These are phyloP conservation scores for Serendipita sp. DNA, from an alignment of 768 basidiomycete species.

Conservation along the genomic window DNA sequence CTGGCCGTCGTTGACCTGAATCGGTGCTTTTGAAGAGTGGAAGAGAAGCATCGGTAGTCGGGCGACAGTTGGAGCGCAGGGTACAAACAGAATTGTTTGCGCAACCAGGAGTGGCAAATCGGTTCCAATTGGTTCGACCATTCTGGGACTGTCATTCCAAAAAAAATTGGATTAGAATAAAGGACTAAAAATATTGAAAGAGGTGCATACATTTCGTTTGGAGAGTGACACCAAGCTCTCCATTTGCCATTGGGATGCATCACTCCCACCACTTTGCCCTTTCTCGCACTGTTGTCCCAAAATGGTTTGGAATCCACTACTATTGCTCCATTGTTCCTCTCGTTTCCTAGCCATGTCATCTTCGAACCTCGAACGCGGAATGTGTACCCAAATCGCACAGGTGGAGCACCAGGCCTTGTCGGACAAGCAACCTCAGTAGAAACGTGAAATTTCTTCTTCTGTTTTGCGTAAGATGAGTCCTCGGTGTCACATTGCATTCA, in stretches of 20 bases:
- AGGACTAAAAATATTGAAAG: background rate
- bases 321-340: background rate
- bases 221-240: background rate
- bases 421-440: no score
- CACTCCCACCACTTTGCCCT: no score
- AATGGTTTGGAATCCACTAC: background rate
- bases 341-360: background rate
- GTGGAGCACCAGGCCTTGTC: background rate
- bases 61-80: background rate
- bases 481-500: no score
- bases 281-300: background rate
- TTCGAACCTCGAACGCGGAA: background rate
- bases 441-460: no score
- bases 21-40: no score
- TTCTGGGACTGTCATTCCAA: background rate
- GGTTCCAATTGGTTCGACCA: no score
- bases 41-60: no score
- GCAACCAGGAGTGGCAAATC: background rate
- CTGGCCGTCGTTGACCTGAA: background rate
- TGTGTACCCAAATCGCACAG: background rate
- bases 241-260: background rate
- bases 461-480: no score
- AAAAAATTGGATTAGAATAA: background rate
- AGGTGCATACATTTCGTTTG: background rate
- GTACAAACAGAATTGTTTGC: background rate